Evolutionary conservation across 2,329 filamentous ascomycete genomes (phyloP).

Genomic region (Paecilomyces dactylethromorphus): DNA sequence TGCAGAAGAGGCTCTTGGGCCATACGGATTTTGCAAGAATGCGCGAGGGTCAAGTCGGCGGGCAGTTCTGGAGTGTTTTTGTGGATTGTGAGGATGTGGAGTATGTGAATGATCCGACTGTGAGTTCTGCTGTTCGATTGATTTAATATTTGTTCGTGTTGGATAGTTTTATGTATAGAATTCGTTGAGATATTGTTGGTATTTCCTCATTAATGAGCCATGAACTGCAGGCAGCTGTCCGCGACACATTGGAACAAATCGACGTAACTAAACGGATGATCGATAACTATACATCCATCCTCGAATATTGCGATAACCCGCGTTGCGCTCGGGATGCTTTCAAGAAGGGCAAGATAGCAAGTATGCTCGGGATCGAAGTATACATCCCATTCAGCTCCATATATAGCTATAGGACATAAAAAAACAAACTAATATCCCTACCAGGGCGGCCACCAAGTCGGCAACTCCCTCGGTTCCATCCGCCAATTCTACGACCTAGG

Average conservation of each 20-base stretch:
- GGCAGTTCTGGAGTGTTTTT: slow-evolving; percentile 24
- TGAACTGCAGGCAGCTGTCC: slow-evolving; percentile 4
- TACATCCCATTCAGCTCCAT: no score
- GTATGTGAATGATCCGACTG: slow-evolving; percentile 9
- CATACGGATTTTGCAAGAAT: slow-evolving; percentile 21
- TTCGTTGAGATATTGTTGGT: no score
- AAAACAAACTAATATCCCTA: no score
- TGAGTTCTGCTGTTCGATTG: no score
- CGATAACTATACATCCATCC: slow-evolving; percentile 4
- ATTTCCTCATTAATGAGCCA: background rate
- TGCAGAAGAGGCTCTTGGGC: slow-evolving; percentile 6
- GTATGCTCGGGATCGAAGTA: slow-evolving; percentile 10
- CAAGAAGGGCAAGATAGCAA: slow-evolving; percentile 9
- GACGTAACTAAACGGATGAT: slow-evolving; percentile 14
- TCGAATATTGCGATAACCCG: slow-evolving; percentile 11
- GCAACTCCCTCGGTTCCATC: slow-evolving; percentile 13
- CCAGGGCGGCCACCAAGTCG: slow-evolving; percentile 11
- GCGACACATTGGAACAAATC: slow-evolving; percentile 18
- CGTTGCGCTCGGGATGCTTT: slow-evolving; percentile 11
- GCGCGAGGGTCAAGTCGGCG: slow-evolving; percentile 18
- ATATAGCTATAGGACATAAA: no score
- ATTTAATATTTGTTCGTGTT: no score
- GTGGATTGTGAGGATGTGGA: slow-evolving; percentile 14
- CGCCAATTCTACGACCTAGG: slow-evolving; percentile 13
- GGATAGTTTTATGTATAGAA: no score